Evolutionary conservation across 768 basidiomycete genomes (phyloP), one percentile per base, ranked within the genome.

Genomic region (Leccinum boreale): DNA sequence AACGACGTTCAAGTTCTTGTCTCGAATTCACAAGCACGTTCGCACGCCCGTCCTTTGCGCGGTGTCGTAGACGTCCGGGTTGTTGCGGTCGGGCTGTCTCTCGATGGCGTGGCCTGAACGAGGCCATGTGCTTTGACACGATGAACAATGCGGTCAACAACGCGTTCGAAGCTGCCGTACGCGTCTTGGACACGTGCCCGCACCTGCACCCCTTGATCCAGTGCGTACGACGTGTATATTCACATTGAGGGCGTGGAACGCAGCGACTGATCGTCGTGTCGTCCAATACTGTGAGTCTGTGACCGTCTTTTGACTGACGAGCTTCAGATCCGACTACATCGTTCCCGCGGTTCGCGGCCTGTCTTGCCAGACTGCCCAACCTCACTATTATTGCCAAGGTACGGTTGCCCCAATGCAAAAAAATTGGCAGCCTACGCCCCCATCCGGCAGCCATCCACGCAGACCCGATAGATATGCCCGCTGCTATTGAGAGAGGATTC

Each of bases 351-450:
- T 47, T 69, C 21, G 61, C 44, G 35, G 42, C 42, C 23, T 56
- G 53, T 48, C 59, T 58, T 7, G 49, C 35, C 1, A 50, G 19
- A 6, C 9, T 53, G 4, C 48, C 58, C 26, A 63, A 58, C 9
- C 52, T 64, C 15, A 17, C 53, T 12, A n/a, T 44, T n/a, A 51
- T 58, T n/a, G 55, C 29, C 11, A 66, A 55, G 46, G 65, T 55
- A 46, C 21, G 23, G 19, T 45, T 11, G 21, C 12, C 19, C 6
- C 17, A 17, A 12, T 36, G 36, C 36, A 45, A 19, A 45, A 11
- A 23, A 5, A 12, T 10, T 33, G 31, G 11, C 5, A 23, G n/a
- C 14, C 36, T 3, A 39, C 17, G 1, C 23, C 14, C 11, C 14
- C 4, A 21, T 50, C 15, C 9, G 28, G 15, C 12, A 50, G 49